Conservation (phyloP, 2,329 filamentous ascomycete genomes). For the Microdochium paspali region DNA sequence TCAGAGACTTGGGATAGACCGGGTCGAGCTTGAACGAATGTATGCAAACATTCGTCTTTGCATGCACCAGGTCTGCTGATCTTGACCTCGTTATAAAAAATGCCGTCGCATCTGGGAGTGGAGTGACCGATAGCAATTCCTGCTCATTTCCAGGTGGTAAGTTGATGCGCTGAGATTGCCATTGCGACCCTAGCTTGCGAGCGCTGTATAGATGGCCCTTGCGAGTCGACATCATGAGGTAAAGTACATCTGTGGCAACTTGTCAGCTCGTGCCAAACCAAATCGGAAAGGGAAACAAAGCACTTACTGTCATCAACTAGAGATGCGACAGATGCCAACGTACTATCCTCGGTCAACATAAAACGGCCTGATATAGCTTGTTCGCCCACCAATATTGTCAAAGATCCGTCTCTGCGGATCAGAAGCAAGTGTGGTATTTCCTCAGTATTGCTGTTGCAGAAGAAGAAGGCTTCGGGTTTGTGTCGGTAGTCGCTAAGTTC, state of each 20-base stretch:
- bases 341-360: slow-evolving; percentile 29
- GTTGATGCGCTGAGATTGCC: slow-evolving; percentile 39
- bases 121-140: slow-evolving; percentile 47
- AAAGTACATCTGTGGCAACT: slow-evolving; percentile 11
- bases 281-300: neutral
- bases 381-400: slow-evolving; percentile 47
- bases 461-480: slow-evolving; percentile 54
- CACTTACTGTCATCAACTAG: slow-evolving; percentile 35
- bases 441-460: slow-evolving; percentile 32
- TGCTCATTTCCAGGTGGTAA: slow-evolving; percentile 25
- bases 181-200: slow-evolving; percentile 27
- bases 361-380: slow-evolving; percentile 30
- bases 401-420: slow-evolving; percentile 53
- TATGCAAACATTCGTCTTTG: slow-evolving; percentile 44
- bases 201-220: slow-evolving; percentile 18
- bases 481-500: slow-evolving; percentile 47
- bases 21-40: slow-evolving; percentile 51
- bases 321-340: slow-evolving; percentile 32
- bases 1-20: slow-evolving; percentile 50
- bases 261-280: slow-evolving; percentile 6
- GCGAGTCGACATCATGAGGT: slow-evolving; percentile 21
- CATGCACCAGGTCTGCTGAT: slow-evolving; percentile 52
- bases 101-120: slow-evolving; percentile 45
- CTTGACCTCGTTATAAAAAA: slow-evolving; percentile 50
- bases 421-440: slow-evolving; percentile 43